phyloP scores from a whole-genome alignment of 1,284 basidiomycete genomes.

The Puccinia triticina region DNA sequence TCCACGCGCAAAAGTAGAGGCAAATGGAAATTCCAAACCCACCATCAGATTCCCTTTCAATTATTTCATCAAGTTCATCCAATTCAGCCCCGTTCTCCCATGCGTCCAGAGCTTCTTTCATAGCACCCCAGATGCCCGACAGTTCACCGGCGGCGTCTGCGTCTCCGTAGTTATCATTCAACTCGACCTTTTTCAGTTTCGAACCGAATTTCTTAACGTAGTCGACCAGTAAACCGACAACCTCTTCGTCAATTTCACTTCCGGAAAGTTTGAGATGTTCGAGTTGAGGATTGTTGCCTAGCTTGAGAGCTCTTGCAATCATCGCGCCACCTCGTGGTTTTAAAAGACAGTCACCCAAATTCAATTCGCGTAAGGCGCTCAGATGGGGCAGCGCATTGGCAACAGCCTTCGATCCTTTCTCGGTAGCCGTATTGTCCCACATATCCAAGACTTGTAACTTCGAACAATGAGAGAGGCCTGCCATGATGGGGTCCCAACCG shows the following conservation, averaged over 20 bases:
- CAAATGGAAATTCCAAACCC: background rate
- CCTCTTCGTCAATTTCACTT: constrained; percentile 77
- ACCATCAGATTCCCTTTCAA: constrained; percentile 50
- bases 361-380: constrained; percentile 74
- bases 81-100: constrained; percentile 51
- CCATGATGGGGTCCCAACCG: constrained; percentile 80
- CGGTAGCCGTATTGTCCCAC: constrained; percentile 92
- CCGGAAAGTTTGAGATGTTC: constrained; percentile 81
- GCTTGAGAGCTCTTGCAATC: constrained; percentile 66
- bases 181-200: constrained; percentile 70
- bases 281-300: constrained; percentile 74
- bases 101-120: constrained; percentile 46
- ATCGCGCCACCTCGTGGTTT: constrained; percentile 69
- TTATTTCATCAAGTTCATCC: constrained; percentile 50
- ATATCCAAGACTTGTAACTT: constrained; percentile 80
- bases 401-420: constrained; percentile 74
- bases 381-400: constrained; percentile 72
- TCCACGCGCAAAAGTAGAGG: background rate
- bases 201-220: constrained; percentile 69
- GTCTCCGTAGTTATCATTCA: constrained; percentile 77
- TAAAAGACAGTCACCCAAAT: constrained; percentile 89
- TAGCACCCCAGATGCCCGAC: constrained; percentile 46
- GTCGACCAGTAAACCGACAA: constrained; percentile 71
- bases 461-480: constrained; percentile 73
- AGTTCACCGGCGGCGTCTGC: constrained; percentile 38